Base-by-base conservation (phyloP, 2,329 filamentous ascomycete species). In the Camptophora hylomeconis region DNA sequence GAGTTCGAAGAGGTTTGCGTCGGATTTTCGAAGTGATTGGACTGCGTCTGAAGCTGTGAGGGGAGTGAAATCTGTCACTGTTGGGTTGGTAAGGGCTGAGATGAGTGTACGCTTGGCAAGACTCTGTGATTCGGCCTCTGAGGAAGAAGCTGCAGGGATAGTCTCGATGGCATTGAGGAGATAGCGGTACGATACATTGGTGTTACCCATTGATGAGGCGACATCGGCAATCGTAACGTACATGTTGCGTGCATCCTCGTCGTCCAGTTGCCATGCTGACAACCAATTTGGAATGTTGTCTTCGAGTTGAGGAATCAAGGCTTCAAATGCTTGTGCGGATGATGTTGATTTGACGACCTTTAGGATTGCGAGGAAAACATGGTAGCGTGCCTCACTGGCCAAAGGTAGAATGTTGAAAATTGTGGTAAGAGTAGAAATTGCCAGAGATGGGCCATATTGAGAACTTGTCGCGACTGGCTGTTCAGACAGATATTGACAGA, bases 371-470 rank as follows among this genome's bases (percentile, higher is more conserved):
- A 89, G 69, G 50, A 98, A 81, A 36, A 98, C 83, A 52, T 93
- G 80, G 60, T 79, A 93, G 37, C 89, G 77, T 51, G 81, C 71
- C 31, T 82, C 76, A 51, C 84, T 78, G 49, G 75, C 65, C 37
- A 75, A 62, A 44, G 75, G 62, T 44, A 95, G 71, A 42, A 92
- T 78, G 69, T 98, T 98, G 76, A 95, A 98, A 51, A 98, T 75
- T 47, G 86, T 94, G 51, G 82, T 84, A 45, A 98, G 72, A 46
- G 89, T 80, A 44, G 83, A 84, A 45, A 95, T 77, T 41, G 84
- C 83, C 42, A 98, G 72, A 27, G 80, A 78, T 39, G 79, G 68
- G 45, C 86, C 83, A 61, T 93, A 86, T 45, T 77, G 65, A 30
- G 84, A 80, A 28, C 87, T 92, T 38, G 80, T 81, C 38, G 77